phyloP scores from a whole-genome alignment of 2,329 filamentous ascomycete species.

The Paracamarosporium sp. region DNA sequence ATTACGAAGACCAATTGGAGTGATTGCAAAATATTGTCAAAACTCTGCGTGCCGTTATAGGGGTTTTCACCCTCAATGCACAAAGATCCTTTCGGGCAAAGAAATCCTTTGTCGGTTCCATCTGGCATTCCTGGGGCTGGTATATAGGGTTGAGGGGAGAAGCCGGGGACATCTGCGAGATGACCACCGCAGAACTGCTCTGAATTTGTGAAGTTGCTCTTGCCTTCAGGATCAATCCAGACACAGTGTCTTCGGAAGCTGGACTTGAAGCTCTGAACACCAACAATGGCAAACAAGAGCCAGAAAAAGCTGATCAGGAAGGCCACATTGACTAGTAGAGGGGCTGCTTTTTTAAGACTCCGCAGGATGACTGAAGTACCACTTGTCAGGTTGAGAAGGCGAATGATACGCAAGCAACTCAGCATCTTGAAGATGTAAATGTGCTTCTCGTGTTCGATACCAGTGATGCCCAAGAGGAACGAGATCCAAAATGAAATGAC shows the following conservation, averaged over 20 bases:
- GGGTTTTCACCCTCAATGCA: constrained; percentile 84
- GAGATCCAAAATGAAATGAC: constrained; percentile 96
- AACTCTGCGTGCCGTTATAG: constrained; percentile 84
- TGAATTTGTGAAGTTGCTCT: constrained; percentile 60
- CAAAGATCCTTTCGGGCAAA: constrained; percentile 83
- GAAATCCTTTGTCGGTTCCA: constrained; percentile 75
- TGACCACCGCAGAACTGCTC: constrained; percentile 88
- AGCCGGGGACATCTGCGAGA: constrained; percentile 57
- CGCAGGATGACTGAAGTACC: constrained; percentile 93
- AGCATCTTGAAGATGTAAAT: constrained; percentile 96
- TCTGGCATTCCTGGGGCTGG: constrained; percentile 48
- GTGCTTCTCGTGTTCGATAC: constrained; percentile 72
- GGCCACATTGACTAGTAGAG: constrained; percentile 87
- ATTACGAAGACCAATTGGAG: constrained; percentile 95
- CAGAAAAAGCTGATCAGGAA: constrained; percentile 98
- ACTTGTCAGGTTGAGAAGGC: constrained; percentile 88
- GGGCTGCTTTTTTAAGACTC: constrained; percentile 94
- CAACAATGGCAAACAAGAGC: constrained; percentile 95
- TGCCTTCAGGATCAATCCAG: constrained; percentile 58
- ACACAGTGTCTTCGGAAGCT: constrained; percentile 58
- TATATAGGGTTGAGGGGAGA: constrained; percentile 69
- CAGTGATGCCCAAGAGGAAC: constrained; percentile 74
- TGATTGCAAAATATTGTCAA: constrained; percentile 93
- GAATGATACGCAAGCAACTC: constrained; percentile 89
- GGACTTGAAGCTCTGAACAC: constrained; percentile 86